Conservation (phyloP, 106 monocot genomes). For the Allium sativum region DNA sequence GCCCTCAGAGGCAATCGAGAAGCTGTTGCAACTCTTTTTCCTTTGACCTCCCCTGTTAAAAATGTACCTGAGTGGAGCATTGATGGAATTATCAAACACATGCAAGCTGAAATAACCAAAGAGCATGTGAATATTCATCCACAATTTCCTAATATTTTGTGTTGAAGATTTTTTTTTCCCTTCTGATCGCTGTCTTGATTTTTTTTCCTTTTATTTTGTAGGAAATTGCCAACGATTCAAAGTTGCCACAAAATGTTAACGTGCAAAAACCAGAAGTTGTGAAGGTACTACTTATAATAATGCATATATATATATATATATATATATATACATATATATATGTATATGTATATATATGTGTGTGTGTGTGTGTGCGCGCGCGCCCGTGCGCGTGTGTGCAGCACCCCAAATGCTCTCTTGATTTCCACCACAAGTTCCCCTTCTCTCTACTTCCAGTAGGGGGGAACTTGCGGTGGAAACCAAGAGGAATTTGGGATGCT, state of each 20-base stretch:
- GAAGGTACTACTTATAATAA: constrained; percentile 27
- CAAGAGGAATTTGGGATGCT: too few relatives aligned
- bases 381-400: too few relatives aligned
- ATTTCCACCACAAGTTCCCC: too few relatives aligned
- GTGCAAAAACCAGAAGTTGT: constrained; percentile 24
- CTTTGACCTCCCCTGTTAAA: constrained; percentile 55
- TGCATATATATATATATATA: neutral
- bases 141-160: neutral
- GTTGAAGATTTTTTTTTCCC: neutral
- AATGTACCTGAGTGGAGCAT: constrained; percentile 59
- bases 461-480: too few relatives aligned
- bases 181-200: too few relatives aligned
- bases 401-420: too few relatives aligned
- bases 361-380: neutral
- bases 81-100: constrained; percentile 57
- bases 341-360: neutral
- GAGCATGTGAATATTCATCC: constrained; percentile 21
- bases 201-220: constrained; percentile 17
- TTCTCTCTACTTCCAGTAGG: too few relatives aligned
- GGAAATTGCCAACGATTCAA: constrained; percentile 23
- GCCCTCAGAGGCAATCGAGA: constrained; percentile 55
- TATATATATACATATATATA: too few relatives aligned
- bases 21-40: constrained; percentile 67
- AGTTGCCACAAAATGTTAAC: constrained; percentile 7
- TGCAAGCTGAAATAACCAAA: constrained; percentile 36